Evolutionary conservation across 176 grass and related monocot species (phyloP).

Genomic region (Rhynchospora pubera): DNA sequence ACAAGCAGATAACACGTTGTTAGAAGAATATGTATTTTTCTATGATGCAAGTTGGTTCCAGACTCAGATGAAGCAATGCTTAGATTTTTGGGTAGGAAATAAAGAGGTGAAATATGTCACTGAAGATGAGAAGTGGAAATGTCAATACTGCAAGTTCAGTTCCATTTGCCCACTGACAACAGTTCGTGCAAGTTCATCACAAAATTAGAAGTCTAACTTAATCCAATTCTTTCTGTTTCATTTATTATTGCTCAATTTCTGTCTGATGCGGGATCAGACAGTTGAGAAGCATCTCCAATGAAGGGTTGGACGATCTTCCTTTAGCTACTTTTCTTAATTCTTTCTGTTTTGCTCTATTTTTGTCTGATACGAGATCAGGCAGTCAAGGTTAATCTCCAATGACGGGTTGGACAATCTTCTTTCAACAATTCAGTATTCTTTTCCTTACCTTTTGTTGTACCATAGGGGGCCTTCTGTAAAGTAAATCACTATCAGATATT

Average conservation of each 20-base stretch:
- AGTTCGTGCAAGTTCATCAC: slow-evolving; percentile 6
- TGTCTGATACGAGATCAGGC: neutral
- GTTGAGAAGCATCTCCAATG: neutral
- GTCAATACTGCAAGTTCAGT: slow-evolving; percentile 50
- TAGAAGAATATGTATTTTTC: slow-evolving; percentile 54
- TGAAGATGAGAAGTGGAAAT: slow-evolving; percentile 70
- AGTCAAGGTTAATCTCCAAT: neutral
- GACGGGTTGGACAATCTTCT: neutral
- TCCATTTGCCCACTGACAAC: slow-evolving; percentile 35
- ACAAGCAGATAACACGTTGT: slow-evolving; percentile 55
- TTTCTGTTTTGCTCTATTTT: neutral
- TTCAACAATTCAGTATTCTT: neutral
- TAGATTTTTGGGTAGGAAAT: slow-evolving; percentile 48
- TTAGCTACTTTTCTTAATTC: neutral
- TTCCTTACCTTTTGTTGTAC: too few species aligned
- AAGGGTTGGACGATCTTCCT: neutral
- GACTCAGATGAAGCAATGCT: slow-evolving; percentile 41
- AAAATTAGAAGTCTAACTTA: neutral
- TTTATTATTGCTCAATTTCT: neutral
- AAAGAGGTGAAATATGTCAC: slow-evolving; percentile 45
- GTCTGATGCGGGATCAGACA: neutral
- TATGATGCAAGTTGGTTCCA: slow-evolving; percentile 60
- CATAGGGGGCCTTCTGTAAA: neutral
- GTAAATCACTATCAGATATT: neutral
- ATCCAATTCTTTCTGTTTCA: slow-evolving; percentile 4